phyloP scores from a whole-genome alignment of 1,139 yeast species.

The Hyphopichia fennica region DNA sequence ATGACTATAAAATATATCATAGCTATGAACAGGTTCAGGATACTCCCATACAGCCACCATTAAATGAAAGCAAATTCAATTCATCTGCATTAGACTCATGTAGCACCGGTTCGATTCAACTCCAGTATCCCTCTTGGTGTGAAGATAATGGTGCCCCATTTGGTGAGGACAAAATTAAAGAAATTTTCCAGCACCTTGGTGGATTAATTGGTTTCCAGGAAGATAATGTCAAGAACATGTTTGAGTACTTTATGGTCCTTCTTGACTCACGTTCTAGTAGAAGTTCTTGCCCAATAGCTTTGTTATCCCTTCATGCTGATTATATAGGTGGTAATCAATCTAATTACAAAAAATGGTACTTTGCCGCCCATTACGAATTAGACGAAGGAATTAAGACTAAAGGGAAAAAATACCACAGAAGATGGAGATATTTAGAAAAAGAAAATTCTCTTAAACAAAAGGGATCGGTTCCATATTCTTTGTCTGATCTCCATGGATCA shows the following conservation, averaged over 20 bases:
- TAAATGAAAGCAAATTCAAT: no score
- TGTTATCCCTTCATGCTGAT: slow-evolving; percentile 39
- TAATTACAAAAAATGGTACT: slow-evolving; percentile 44
- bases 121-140: slow-evolving; percentile 24
- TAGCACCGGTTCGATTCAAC: not conserved
- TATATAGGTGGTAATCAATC: slow-evolving; percentile 43
- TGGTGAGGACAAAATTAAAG: slow-evolving; percentile 17
- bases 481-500: slow-evolving; percentile 15
- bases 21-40: not conserved
- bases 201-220: slow-evolving; percentile 33
- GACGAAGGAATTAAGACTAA: slow-evolving; percentile 13
- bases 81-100: no score
- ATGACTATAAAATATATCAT: not conserved
- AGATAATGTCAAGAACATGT: slow-evolving; percentile 37
- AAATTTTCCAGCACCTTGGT: slow-evolving; percentile 20
- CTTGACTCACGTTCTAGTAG: slow-evolving; percentile 44
- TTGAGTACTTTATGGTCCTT: slow-evolving; percentile 38
- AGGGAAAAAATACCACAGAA: slow-evolving; percentile 6
- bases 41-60: no score
- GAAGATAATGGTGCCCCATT: slow-evolving; percentile 30
- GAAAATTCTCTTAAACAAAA: slow-evolving; percentile 7
- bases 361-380: slow-evolving; percentile 29
- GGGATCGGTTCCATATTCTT: slow-evolving; percentile 8
- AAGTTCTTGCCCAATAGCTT: slow-evolving; percentile 33
- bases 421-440: slow-evolving; percentile 12